phyloP scores from a whole-genome alignment of 805 yeast species.

The Maudiozyma pseudohumilis region DNA sequence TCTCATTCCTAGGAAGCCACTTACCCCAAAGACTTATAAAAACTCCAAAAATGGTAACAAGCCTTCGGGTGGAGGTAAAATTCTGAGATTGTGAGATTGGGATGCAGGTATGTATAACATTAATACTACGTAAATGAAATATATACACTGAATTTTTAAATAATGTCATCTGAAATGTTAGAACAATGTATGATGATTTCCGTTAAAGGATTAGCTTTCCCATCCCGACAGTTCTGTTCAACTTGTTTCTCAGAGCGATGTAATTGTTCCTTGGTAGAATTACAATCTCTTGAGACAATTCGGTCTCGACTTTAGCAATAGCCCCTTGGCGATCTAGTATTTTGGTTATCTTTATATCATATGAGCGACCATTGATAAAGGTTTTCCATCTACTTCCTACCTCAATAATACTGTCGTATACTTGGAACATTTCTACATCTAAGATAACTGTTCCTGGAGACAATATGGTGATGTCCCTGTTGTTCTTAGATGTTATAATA shows the following conservation, averaged over 20 bases:
- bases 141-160: too few species aligned
- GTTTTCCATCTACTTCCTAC: not conserved
- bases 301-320: not conserved
- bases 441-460: not conserved
- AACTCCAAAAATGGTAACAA: too few species aligned
- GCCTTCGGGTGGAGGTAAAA: too few species aligned
- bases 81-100: too few species aligned
- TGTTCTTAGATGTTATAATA: not conserved
- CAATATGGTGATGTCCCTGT: not conserved
- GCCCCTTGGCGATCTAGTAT: not conserved
- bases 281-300: not conserved
- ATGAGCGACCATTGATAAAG: not conserved
- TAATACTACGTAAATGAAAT: too few species aligned
- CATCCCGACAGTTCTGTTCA: constrained; percentile 3
- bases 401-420: not conserved
- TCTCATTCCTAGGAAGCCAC: constrained; percentile 22
- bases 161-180: too few species aligned
- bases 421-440: not conserved
- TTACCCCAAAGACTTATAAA: constrained; percentile 5
- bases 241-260: constrained; percentile 2
- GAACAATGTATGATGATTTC: too few species aligned
- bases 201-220: constrained; percentile 2
- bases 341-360: constrained; percentile 1
- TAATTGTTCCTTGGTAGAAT: not conserved
- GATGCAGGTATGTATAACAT: too few species aligned